Evolutionary conservation across 352 stramenopile species (phyloP).

Genomic region (Pythium myriotylum): DNA sequence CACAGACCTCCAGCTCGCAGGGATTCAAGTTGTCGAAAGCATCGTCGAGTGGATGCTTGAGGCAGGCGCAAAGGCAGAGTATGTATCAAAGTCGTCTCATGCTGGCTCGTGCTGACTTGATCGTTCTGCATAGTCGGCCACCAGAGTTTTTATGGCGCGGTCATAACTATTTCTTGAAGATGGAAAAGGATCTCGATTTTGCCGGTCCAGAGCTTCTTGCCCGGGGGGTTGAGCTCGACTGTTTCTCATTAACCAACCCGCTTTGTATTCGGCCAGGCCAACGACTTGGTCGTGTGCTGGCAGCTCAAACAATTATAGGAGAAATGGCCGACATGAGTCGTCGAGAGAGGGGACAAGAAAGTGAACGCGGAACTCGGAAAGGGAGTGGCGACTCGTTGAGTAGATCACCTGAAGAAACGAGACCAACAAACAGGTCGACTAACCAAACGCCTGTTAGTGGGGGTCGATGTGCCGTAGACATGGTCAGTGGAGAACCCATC

Average conservation of each 20-base stretch:
- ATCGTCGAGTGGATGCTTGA: conserved; percentile 86
- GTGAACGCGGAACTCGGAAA: background rate
- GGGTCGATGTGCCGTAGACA: too few species aligned
- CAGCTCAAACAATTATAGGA: conserved; percentile 70
- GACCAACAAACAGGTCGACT: background rate
- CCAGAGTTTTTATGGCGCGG: conserved; percentile 74
- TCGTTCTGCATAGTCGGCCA: conserved; percentile 39
- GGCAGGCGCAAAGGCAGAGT: conserved; percentile 67
- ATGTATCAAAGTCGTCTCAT: conserved; percentile 20
- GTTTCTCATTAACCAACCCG: conserved; percentile 54
- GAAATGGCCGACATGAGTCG: conserved; percentile 62
- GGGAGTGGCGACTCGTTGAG: too few species aligned
- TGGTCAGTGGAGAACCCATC: background rate
- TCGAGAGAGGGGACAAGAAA: background rate
- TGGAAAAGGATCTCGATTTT: conserved; percentile 73
- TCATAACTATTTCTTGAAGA: conserved; percentile 78
- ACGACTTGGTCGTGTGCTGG: conserved; percentile 66
- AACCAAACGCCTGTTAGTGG: too few species aligned
- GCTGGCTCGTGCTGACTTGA: background rate
- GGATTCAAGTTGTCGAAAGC: conserved; percentile 75
- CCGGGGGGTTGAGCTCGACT: conserved; percentile 58
- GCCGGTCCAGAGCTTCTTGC: conserved; percentile 50
- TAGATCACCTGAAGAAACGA: background rate
- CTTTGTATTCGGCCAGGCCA: conserved; percentile 73
- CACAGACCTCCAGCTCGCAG: conserved; percentile 58